A percentile compares a stretch with the other conserved stretches of the same genome.
These are phyloP conservation scores for Vitis hybrid DNA, from an alignment of 177 flowering plant genomes.

Conservation along the genomic window DNA sequence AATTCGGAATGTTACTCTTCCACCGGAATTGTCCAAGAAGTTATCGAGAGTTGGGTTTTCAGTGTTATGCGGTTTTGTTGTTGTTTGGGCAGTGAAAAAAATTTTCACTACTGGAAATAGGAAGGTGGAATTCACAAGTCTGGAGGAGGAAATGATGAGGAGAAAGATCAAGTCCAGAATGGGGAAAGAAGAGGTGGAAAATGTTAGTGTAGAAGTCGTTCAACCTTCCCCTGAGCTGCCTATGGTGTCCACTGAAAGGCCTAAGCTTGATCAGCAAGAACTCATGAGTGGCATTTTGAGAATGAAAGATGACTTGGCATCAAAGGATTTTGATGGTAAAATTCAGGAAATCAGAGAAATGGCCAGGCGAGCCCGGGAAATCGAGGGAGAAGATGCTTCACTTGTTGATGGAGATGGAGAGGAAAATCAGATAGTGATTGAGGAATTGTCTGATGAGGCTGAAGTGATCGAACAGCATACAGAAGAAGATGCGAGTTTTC, in stretches of 20 bases:
- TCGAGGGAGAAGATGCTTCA: conserved; percentile 33
- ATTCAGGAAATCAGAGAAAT: conserved; percentile 60
- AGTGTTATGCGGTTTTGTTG: conserved; percentile 44
- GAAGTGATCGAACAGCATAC: conserved; percentile 11
- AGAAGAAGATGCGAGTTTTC: conserved; percentile 9
- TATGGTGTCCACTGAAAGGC: conserved; percentile 38
- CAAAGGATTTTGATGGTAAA: conserved; percentile 32
- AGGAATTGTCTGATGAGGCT: conserved; percentile 11
- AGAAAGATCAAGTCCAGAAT: conserved; percentile 64
- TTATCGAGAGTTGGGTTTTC: conserved; percentile 40
- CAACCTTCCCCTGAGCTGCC: conserved; percentile 25
- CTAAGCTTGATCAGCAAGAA: conserved; percentile 65
- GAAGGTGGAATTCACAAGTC: conserved; percentile 32
- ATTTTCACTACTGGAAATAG: conserved; percentile 30
- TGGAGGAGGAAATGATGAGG: conserved; percentile 82
- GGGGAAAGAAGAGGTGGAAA: conserved; percentile 50
- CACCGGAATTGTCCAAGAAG: conserved; percentile 28
- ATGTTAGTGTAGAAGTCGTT: conserved; percentile 60
- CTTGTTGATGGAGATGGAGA: conserved; percentile 17
- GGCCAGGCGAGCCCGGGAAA: conserved; percentile 65
- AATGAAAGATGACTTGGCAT: conserved; percentile 23
- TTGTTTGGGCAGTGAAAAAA: conserved; percentile 45
- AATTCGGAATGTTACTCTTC: conserved; percentile 24
- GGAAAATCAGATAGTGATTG: conserved; percentile 20
- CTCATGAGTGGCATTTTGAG: conserved; percentile 49